phyloP scores from a whole-genome alignment of 2,329 filamentous ascomycete species.

The Neonectria coccinea region DNA sequence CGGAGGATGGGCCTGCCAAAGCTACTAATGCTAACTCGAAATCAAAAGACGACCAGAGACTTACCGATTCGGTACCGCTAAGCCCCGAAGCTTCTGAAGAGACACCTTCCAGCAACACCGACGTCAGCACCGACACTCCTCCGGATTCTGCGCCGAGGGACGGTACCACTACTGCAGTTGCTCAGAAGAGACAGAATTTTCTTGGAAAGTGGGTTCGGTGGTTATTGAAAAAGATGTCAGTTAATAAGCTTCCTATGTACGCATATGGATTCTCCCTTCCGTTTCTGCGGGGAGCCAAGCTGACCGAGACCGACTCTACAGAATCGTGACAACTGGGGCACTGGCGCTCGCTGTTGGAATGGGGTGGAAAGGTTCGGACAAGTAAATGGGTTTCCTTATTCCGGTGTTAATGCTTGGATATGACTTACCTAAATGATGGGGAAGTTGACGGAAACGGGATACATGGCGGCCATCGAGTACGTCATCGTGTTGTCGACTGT shows the following conservation, averaged over 20 bases:
- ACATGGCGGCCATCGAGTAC: neutral
- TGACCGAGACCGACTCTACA: slow-evolving; percentile 32
- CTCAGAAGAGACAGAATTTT: neutral
- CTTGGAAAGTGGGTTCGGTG: slow-evolving; percentile 3
- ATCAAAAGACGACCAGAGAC: neutral
- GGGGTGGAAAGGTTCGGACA: slow-evolving; percentile 42
- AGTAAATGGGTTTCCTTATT: slow-evolving; percentile 21
- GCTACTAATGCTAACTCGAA: neutral
- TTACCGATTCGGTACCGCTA: neutral
- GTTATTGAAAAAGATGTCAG: neutral
- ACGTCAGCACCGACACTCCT: neutral
- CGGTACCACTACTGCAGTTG: neutral
- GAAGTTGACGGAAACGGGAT: slow-evolving; percentile 2
- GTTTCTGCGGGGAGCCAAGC: neutral
- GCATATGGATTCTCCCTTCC: neutral
- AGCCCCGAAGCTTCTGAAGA: slow-evolving; percentile 15
- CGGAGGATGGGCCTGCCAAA: neutral
- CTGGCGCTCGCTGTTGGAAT: slow-evolving; percentile 43
- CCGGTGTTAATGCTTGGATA: slow-evolving; percentile 25
- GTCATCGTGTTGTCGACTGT: no score
- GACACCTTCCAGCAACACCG: neutral
- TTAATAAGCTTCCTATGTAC: slow-evolving; percentile 37
- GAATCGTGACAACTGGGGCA: slow-evolving; percentile 43
- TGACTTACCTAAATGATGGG: slow-evolving; percentile 10
- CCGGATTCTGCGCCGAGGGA: slow-evolving; percentile 7